These are phyloP conservation scores for Pleurotus sapidus DNA, from an alignment of 768 basidiomycete genomes.

Conservation along the genomic window DNA sequence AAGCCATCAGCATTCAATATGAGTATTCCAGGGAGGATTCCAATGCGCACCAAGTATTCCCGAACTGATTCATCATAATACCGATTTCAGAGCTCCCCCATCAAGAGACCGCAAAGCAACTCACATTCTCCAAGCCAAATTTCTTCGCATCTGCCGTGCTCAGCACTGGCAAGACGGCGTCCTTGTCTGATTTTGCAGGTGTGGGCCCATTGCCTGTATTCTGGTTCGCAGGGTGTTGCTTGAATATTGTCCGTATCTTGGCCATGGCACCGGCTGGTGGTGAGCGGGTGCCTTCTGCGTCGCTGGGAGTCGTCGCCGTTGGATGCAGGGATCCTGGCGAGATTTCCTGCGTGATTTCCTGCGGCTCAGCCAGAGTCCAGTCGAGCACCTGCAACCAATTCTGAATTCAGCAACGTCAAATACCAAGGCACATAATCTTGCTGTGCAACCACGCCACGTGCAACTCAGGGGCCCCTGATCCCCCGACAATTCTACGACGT, in stretches of 20 bases:
- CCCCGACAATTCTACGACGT: conserved; percentile 3
- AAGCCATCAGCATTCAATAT: not conserved
- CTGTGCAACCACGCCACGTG: conserved; percentile 4
- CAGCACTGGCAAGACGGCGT: conserved; percentile 30
- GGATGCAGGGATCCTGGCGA: not conserved
- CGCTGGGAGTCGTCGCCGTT: conserved; percentile 8
- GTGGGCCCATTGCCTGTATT: conserved; percentile 13
- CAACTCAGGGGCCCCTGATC: conserved; percentile 4
- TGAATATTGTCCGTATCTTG: conserved; percentile 12
- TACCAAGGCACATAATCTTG: conserved; percentile 9
- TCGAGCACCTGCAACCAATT: conserved; percentile 3
- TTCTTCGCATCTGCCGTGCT: conserved; percentile 75
- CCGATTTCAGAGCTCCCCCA: conserved; percentile 9
- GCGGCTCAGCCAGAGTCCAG: conserved; percentile 4
- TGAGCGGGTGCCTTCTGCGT: conserved; percentile 8
- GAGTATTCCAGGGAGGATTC: too few species aligned
- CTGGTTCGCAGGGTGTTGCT: conserved; percentile 21
- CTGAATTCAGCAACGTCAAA: conserved; percentile 8
- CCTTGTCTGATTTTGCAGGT: conserved; percentile 21
- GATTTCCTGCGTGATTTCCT: not conserved
- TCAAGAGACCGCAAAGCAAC: conserved; percentile 27
- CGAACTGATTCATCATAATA: conserved; percentile 58
- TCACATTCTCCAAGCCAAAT: conserved; percentile 96
- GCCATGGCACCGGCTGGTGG: conserved; percentile 15
- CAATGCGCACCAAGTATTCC: conserved; percentile 82